Evolutionary conservation across 352 stramenopile genomes (phyloP), one percentile per base, ranked within the genome.

Genomic region (Phytophthora fragariae): DNA sequence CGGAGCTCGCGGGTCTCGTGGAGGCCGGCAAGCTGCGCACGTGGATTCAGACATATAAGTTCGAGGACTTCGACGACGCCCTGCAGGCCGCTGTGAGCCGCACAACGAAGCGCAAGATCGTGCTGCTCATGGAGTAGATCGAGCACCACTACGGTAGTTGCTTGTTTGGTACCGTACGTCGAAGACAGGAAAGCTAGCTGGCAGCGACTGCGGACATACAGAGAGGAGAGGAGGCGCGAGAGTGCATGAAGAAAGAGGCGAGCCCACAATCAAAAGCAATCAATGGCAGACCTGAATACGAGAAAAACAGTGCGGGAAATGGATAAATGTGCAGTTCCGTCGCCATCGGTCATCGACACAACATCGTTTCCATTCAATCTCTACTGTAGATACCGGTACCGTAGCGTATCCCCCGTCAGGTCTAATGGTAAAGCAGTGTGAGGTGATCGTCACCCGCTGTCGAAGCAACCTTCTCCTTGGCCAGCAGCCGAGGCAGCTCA

Each of bases 31-130:
- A 95, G 81, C 77, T 95, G 57, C 82, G 82, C 62, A 92, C 86
- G 24, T 95, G 86, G 86, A 92, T 95, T 87, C 70, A 93, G 76
- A 95, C 88, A 76, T 93, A 93, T 84, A 92, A 92, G 83, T 92
- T 95, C 65, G 76, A 73, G 57, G 86, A 95, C 78, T 95, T 95
- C 71, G 88, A 93, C 65, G 83, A 92, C 70, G 88, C 88, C 37
- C 78, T 95, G 68, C 77, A 76, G 44, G 85, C 85, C 31, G 82
- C 83, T 54, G 80, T 95, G 29, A 89, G 91, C 81, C 88, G 88
- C 75, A 89, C 85, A 70, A 95, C 86, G 57, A 95, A 93, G 82
- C 88, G 88, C 68, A 95, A 95, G 83, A 73, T 95, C 64, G 88
- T 95, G 17, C 41, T 95, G 74, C 78, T 93, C 47, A 93, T 95